These are phyloP conservation scores for Macroventuria anomochaeta DNA, from an alignment of 2,329 filamentous ascomycete species.

Conservation along the genomic window DNA sequence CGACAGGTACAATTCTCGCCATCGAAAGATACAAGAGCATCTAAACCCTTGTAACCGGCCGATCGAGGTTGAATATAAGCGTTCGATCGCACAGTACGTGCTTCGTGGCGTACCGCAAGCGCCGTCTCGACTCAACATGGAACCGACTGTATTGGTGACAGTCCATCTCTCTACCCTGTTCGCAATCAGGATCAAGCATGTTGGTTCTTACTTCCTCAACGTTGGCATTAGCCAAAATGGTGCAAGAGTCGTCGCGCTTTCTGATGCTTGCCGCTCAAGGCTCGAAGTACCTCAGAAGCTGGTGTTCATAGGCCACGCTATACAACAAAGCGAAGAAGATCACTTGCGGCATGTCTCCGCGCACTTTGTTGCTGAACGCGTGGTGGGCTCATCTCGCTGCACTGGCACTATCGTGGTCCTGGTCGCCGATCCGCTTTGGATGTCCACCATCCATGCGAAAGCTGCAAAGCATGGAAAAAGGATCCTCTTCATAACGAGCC, in stretches of 20 bases:
- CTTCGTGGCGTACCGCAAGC: background rate
- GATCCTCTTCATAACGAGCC: constrained; percentile 16
- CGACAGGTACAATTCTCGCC: constrained; percentile 32
- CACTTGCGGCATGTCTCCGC: constrained; percentile 1
- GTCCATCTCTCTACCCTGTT: background rate
- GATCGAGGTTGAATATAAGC: background rate
- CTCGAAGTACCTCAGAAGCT: background rate
- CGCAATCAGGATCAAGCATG: background rate
- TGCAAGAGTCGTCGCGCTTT: background rate
- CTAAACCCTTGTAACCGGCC: background rate
- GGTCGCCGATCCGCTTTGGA: constrained; percentile 7
- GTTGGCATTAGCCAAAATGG: background rate
- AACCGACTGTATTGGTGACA: background rate
- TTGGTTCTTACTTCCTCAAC: background rate
- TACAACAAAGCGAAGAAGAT: background rate
- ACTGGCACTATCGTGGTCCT: constrained; percentile 6
- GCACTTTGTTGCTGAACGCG: constrained; percentile 8
- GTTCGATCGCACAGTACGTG: background rate
- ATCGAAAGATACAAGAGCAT: constrained; percentile 20
- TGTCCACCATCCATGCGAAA: constrained; percentile 7
- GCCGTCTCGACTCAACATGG: too few species aligned
- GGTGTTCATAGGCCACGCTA: background rate
- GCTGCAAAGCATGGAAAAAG: background rate
- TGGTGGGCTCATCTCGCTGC: background rate
- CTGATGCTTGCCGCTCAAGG: background rate